Conservation (phyloP, 1,284 basidiomycete genomes). For the Rhodofomes roseus region DNA sequence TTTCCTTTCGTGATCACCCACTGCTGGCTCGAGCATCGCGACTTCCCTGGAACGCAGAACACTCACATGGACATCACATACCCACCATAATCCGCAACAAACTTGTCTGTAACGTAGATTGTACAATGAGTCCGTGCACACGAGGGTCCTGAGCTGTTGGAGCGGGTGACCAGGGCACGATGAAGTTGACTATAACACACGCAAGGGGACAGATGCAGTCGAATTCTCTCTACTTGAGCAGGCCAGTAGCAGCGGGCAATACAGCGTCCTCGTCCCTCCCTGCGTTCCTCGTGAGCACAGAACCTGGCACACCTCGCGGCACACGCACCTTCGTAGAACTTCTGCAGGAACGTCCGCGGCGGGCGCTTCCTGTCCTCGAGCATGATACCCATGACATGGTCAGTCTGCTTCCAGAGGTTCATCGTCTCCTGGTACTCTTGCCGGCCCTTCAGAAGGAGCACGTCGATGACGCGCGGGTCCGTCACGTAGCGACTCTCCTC, state of each 20-base stretch:
- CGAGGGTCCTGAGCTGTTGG: background rate
- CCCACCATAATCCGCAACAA: background rate
- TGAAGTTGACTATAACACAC: background rate
- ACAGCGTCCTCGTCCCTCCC: slow-evolving; percentile 55
- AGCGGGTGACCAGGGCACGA: too few species aligned
- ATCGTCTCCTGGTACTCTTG: slow-evolving; percentile 94
- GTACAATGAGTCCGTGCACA: background rate
- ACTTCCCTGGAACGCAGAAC: background rate
- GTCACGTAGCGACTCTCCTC: slow-evolving; percentile 84
- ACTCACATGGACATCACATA: background rate
- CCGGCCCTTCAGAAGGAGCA: slow-evolving; percentile 83
- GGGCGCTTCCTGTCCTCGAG: slow-evolving; percentile 48
- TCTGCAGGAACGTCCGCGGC: slow-evolving; percentile 74
- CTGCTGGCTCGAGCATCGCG: too few species aligned
- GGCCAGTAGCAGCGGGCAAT: slow-evolving; percentile 47
- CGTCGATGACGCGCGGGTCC: slow-evolving; percentile 83
- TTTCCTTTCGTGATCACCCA: slow-evolving; percentile 14
- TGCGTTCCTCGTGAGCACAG: slow-evolving; percentile 18
- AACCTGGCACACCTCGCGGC: background rate
- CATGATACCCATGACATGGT: slow-evolving; percentile 70
- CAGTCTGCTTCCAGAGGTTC: slow-evolving; percentile 90
- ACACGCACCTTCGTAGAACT: slow-evolving; percentile 76
- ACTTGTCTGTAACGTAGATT: background rate
- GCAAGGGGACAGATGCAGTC: background rate
- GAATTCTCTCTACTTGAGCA: slow-evolving; percentile 9